phyloP scores from a whole-genome alignment of 768 basidiomycete genomes.

The Naganishia vishniacii region DNA sequence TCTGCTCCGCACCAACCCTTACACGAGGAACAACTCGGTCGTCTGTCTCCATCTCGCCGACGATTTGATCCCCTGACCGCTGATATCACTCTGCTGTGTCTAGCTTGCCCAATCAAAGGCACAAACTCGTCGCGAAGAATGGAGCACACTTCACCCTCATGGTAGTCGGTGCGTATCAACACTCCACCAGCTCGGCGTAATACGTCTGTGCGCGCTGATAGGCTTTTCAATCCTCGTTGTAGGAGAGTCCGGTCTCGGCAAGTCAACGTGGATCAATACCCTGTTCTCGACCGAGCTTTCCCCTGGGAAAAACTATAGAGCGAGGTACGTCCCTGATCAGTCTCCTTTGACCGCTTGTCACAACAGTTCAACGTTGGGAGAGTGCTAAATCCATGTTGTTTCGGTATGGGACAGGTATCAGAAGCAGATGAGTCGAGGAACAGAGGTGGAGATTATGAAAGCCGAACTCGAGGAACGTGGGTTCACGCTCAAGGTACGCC shows the following conservation, averaged over 20 bases:
- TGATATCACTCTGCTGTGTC: not conserved
- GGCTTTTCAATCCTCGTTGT: slow-evolving; percentile 23
- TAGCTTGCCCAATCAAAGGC: slow-evolving; percentile 97
- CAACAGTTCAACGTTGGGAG: no score
- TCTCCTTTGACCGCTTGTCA: not conserved
- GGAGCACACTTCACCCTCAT: slow-evolving; percentile 98
- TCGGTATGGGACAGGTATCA: slow-evolving; percentile 46
- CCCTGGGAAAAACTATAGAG: slow-evolving; percentile 59
- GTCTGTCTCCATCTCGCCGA: no score
- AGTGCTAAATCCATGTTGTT: no score
- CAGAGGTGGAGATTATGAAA: slow-evolving; percentile 98
- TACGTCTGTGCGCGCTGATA: no score
- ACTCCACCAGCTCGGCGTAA: not conserved
- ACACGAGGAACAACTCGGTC: no score
- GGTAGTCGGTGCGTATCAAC: slow-evolving; percentile 67
- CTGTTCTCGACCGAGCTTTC: slow-evolving; percentile 96
- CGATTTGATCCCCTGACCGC: no score
- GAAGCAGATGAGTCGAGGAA: slow-evolving; percentile 97
- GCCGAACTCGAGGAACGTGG: slow-evolving; percentile 98
- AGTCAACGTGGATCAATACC: slow-evolving; percentile 98
- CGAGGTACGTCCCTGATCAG: slow-evolving; percentile 4
- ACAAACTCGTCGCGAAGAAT: slow-evolving; percentile 97
- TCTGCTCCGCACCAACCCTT: no score
- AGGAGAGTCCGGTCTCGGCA: slow-evolving; percentile 98
- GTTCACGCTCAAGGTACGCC: slow-evolving; percentile 73